Conservation (phyloP, 2,329 filamentous ascomycete species). For the Diaporthe citriasiana region DNA sequence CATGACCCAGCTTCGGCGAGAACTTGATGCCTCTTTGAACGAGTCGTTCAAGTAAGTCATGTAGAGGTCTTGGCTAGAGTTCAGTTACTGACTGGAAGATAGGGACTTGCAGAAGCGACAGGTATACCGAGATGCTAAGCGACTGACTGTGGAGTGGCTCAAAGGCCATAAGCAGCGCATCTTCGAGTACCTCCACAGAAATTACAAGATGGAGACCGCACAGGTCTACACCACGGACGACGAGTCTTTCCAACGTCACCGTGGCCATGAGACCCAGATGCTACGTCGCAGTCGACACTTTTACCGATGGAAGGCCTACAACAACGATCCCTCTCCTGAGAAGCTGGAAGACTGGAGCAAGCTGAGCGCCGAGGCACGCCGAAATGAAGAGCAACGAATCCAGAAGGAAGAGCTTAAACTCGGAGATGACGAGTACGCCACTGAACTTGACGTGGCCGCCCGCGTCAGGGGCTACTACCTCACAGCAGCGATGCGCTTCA, state of each 20-base stretch:
- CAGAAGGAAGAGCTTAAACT: slow-evolving; percentile 62
- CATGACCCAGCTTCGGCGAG: slow-evolving; percentile 61
- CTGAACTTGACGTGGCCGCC: slow-evolving; percentile 73
- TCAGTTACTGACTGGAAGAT: background rate
- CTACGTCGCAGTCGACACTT: slow-evolving; percentile 64
- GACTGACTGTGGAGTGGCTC: slow-evolving; percentile 62
- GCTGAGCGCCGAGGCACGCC: slow-evolving; percentile 64
- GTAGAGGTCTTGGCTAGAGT: background rate
- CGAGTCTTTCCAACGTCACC: slow-evolving; percentile 61
- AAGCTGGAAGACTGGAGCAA: slow-evolving; percentile 57
- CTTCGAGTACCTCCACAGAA: slow-evolving; percentile 55
- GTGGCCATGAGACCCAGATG: slow-evolving; percentile 60
- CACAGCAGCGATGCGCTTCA: slow-evolving; percentile 74
- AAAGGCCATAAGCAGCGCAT: slow-evolving; percentile 55
- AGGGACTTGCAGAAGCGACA: slow-evolving; percentile 59
- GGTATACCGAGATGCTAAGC: slow-evolving; percentile 63
- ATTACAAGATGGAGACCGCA: slow-evolving; percentile 67
- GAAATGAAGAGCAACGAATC: slow-evolving; percentile 59
- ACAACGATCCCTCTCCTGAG: slow-evolving; percentile 47
- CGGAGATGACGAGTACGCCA: slow-evolving; percentile 68
- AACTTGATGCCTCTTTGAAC: slow-evolving; percentile 62
- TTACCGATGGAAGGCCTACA: slow-evolving; percentile 61
- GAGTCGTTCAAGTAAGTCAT: slow-evolving; percentile 57
- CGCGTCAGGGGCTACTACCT: slow-evolving; percentile 79
- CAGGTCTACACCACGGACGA: slow-evolving; percentile 71